These are phyloP conservation scores for Plantago coronopus DNA, from an alignment of 305 asterid species.

Conservation along the genomic window DNA sequence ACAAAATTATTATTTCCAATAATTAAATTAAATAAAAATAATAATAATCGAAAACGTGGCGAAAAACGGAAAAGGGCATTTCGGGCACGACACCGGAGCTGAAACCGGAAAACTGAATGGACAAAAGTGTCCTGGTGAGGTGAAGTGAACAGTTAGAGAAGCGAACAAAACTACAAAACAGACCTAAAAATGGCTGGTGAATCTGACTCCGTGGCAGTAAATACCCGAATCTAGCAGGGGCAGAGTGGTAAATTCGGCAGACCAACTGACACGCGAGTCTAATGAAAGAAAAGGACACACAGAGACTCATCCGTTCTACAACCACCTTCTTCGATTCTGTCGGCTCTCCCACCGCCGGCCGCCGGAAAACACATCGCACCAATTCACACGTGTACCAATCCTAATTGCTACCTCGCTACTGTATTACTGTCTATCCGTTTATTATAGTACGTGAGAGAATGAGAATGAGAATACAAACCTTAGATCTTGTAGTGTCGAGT, in stretches of 20 bases:
- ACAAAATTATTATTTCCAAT: neutral
- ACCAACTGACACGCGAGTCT: constrained; percentile 39
- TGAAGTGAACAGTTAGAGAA: neutral
- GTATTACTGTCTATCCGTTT: neutral
- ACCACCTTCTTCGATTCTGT: neutral
- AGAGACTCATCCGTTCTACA: constrained; percentile 23
- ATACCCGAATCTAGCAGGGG: constrained; percentile 40
- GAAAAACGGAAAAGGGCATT: constrained; percentile 5
- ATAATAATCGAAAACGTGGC: neutral
- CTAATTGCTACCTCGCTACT: no score
- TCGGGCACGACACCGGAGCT: constrained; percentile 22
- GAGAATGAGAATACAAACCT: constrained; percentile 45
- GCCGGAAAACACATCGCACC: constrained; percentile 29
- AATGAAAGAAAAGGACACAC: constrained; percentile 17
- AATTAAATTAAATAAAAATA: neutral
- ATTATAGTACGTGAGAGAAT: no score
- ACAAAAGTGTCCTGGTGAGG: constrained; percentile 14
- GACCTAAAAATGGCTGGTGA: constrained; percentile 17
- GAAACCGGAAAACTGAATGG: constrained; percentile 21
- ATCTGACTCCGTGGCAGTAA: constrained; percentile 53
- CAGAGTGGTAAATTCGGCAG: constrained; percentile 29
- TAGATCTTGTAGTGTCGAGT: constrained; percentile 59
- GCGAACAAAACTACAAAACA: constrained; percentile 28
- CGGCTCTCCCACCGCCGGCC: constrained; percentile 18
- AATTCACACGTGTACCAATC: no score